A percentile compares a stretch with the other conserved stretches of the same genome.
phyloP scores from a whole-genome alignment of 208 protist species.

The Leishmania major region DNA sequence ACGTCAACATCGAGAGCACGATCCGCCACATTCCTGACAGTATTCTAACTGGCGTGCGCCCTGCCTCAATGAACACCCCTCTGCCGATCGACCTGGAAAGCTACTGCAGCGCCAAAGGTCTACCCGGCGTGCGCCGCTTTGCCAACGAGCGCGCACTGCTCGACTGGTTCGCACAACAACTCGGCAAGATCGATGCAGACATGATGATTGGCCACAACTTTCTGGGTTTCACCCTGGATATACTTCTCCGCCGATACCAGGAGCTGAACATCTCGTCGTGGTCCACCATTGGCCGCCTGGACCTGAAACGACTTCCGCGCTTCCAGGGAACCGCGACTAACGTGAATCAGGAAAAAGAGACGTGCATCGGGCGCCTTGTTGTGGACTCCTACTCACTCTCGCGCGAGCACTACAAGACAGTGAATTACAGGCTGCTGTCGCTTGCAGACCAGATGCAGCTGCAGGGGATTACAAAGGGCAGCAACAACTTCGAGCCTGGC shows the following conservation, averaged over 20 bases:
- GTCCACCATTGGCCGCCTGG: constrained; percentile 91
- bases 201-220: constrained; percentile 98
- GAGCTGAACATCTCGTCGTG: constrained; percentile 88
- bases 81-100: constrained; percentile 85
- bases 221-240: constrained; percentile 96
- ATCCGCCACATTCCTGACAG: constrained; percentile 43
- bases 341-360: constrained; percentile 75
- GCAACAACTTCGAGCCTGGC: constrained; percentile 67
- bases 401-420: constrained; percentile 93
- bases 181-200: constrained; percentile 94
- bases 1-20: constrained; percentile 76
- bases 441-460: constrained; percentile 78
- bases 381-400: constrained; percentile 95
- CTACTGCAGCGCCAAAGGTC: constrained; percentile 70
- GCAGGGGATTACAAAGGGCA: constrained; percentile 63
- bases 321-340: constrained; percentile 22
- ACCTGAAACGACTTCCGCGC: constrained; percentile 82
- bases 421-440: constrained; percentile 89
- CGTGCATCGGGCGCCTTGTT: constrained; percentile 93
- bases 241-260: constrained; percentile 95
- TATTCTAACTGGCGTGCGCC: constrained; percentile 66
- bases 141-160: constrained; percentile 85
- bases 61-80: constrained; percentile 31
- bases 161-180: constrained; percentile 67
- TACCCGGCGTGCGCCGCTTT: constrained; percentile 58